Percentiles rank a stretch among this genome's conserved stretches.
phyloP scores from a whole-genome alignment of 2,329 filamentous ascomycete species.

The Microsporum audouinii region DNA sequence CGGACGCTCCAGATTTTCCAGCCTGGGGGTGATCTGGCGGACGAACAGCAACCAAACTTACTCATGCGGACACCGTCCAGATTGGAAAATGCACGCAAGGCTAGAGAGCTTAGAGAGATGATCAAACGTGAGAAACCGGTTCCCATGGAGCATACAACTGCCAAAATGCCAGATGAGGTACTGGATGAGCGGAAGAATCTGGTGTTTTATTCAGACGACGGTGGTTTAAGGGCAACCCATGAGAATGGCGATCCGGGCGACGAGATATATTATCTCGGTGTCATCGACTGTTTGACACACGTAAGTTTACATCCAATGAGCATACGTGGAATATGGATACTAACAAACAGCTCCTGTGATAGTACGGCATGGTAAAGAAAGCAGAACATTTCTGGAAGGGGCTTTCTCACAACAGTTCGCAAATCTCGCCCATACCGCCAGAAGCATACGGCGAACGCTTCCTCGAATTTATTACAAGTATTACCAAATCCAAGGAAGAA shows the following conservation, averaged over 20 bases:
- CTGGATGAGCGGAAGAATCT: constrained; percentile 63
- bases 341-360: neutral
- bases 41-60: constrained; percentile 51
- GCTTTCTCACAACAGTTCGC: constrained; percentile 64
- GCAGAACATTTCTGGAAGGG: constrained; percentile 97
- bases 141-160: constrained; percentile 73
- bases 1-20: constrained; percentile 93
- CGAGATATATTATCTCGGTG: constrained; percentile 94
- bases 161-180: constrained; percentile 83
- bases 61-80: constrained; percentile 87
- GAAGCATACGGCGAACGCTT: constrained; percentile 89
- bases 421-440: constrained; percentile 88
- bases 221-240: constrained; percentile 84
- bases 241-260: constrained; percentile 75
- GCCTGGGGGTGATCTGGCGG: constrained; percentile 60
- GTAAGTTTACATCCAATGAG: constrained; percentile 45
- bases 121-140: constrained; percentile 87
- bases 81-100: constrained; percentile 80
- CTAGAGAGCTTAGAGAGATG: constrained; percentile 78
- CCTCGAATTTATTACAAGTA: constrained; percentile 76
- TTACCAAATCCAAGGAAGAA: constrained; percentile 84
- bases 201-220: constrained; percentile 88
- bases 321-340: neutral
- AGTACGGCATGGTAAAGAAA: constrained; percentile 88
- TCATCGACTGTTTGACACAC: constrained; percentile 95